These are phyloP conservation scores for Cenococcum geophilum DNA, from an alignment of 495 filamentous ascomycete genomes.

Conservation along the genomic window DNA sequence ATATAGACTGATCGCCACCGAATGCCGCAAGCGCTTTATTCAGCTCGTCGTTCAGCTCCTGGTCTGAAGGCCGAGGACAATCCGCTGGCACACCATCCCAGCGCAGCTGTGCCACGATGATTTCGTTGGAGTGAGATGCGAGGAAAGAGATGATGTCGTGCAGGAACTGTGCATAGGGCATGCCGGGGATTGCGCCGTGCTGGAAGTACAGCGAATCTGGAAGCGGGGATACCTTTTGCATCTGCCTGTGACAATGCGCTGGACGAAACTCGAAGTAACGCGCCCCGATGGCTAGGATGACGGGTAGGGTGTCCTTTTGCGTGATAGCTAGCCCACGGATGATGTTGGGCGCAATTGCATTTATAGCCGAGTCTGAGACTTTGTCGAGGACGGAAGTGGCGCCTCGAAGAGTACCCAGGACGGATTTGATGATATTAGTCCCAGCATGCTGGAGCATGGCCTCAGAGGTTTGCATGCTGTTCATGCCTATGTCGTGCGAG, in stretches of 20 bases:
- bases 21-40: conserved; percentile 32
- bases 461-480: conserved; percentile 45
- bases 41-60: conserved; percentile 42
- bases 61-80: conserved; percentile 41
- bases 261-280: conserved; percentile 54
- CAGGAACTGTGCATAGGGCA: conserved; percentile 48
- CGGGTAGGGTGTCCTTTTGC: conserved; percentile 46
- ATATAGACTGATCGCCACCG: conserved; percentile 6
- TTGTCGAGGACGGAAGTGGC: conserved; percentile 19
- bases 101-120: conserved; percentile 48
- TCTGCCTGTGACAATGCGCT: conserved; percentile 42
- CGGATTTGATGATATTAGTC: conserved; percentile 39
- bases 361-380: conserved; percentile 21
- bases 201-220: conserved; percentile 49
- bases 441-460: conserved; percentile 40
- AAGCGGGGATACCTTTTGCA: conserved; percentile 37
- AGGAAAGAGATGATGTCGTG: conserved; percentile 44
- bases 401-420: conserved; percentile 31
- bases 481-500: conserved; percentile 51
- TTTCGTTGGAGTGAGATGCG: conserved; percentile 42
- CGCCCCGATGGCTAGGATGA: conserved; percentile 46
- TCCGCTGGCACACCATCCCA: conserved; percentile 50
- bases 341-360: conserved; percentile 44
- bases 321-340: conserved; percentile 49
- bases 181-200: conserved; percentile 50